Evolutionary conservation across 441 rosid genomes (phyloP), one percentile per base, ranked within the genome.

Genomic region (Populus hybrid): DNA sequence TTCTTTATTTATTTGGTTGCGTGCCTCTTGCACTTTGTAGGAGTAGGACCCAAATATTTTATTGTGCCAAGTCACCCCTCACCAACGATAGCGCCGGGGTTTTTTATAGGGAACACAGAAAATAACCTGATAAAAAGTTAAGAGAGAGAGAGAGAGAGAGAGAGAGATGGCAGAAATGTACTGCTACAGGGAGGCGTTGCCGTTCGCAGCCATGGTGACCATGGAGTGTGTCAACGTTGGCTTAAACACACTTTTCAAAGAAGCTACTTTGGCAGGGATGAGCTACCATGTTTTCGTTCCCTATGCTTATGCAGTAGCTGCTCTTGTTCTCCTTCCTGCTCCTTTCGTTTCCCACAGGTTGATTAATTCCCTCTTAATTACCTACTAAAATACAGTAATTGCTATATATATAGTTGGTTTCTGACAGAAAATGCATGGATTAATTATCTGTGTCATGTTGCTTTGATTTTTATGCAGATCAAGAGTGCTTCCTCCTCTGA

Each of bases 281-380:
- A 82, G 78, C 61, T 63, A 75, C 64, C 75, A 61, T 79, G 76
- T 79, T 10, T 82, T 78, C 64, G 26, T 82, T 73, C 75, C 79
- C 40, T 82, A 79, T 73, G 75, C 81, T 28, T 82, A 82, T 73
- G 79, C 69, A 21, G 34, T 76, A 73, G 82, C 79, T 69, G 75
- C 84, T 75, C 75, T 82, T 34, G 50, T 69, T 40, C 84, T 82
- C 24, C 77, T 82, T 65, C 84, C 84, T 61, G 68, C 79, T 73
- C 79, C 78, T 79, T 79, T 75, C 79, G 23, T 82, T 35, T 82
- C 84, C 66, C 9, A 7, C 82, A 82, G 82, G 84, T 82, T 16
- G 6, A 7, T 1, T 34, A 23, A 3, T 11, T 21, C 28, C 18
- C 6, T 59, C 24, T 26, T 6, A 5, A 14, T 1, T 72, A 7